A percentile compares a stretch with the other conserved stretches of the same genome.
Conservation (phyloP, 1,284 basidiomycete species). For the Apiotrichum domesticum region DNA sequence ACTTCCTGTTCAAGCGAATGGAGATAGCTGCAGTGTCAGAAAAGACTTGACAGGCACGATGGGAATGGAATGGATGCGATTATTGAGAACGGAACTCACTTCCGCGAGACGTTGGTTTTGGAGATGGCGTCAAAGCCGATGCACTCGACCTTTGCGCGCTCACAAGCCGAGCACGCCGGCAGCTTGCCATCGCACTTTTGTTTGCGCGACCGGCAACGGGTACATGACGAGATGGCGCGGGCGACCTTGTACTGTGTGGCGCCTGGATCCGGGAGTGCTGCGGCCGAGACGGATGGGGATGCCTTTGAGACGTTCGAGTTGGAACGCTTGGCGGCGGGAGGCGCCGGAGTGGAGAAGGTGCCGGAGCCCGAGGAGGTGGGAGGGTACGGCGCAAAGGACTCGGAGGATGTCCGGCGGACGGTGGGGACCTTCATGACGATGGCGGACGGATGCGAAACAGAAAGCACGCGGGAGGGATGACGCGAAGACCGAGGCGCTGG, state of each 20-base stretch:
- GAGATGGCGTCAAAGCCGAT: conserved; percentile 49
- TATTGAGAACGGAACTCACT: conserved; percentile 31
- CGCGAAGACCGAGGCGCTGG: no score
- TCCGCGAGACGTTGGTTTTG: conserved; percentile 49
- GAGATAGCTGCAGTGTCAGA: conserved; percentile 35
- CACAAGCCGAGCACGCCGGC: conserved; percentile 45
- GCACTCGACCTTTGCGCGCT: conserved; percentile 48
- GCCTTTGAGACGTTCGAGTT: neutral
- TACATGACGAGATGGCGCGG: conserved; percentile 47
- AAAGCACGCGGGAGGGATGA: no score
- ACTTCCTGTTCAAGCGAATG: conserved; percentile 48
- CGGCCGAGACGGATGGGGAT: neutral
- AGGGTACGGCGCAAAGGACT: conserved; percentile 30
- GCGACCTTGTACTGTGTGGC: conserved; percentile 43
- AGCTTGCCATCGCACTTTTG: conserved; percentile 49
- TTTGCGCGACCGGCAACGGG: conserved; percentile 45
- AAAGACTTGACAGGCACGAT: neutral
- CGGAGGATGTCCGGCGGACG: conserved; percentile 16
- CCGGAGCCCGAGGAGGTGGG: conserved; percentile 12
- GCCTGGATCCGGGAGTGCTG: neutral
- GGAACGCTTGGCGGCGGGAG: conserved; percentile 4
- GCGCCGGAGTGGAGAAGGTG: conserved; percentile 13
- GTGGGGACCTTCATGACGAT: conserved; percentile 27
- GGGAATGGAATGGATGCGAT: no score
- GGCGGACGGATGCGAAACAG: no score